Base-by-base conservation (phyloP, 768 basidiomycete genomes). In the Collybiopsis luxurians region DNA sequence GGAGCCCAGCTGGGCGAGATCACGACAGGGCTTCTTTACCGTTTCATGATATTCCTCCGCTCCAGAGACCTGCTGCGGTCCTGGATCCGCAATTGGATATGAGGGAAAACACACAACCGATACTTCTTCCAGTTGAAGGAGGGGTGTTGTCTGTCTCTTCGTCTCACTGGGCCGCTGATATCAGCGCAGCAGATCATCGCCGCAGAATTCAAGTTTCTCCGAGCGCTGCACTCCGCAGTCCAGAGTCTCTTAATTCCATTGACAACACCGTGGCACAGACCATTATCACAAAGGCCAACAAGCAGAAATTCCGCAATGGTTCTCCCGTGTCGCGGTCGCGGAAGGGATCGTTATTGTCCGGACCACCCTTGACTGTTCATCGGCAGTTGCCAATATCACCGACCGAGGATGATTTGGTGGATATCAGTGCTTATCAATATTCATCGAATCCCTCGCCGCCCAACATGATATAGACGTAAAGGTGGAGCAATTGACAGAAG, bases 281-380 rank as follows among this genome's bases (percentile, higher is more conserved):
- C 10, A 51, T 51, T 23, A 51, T 51, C 21, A 34, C 50, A 13
- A 34, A 34, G 13, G 13, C 31, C 7, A 51, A 51, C 31, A 51
- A 39, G 36, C 50, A 36, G 36, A 51, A 39, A 39, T 13, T 34
- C 13, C 34, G 50, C 10, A 17, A 36, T 3, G 21, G 21, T 23
- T 31, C 28, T 19, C 13, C 10, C 9, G 17, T 31, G 19, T n/a
- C 34, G 17, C 31, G 36, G 23, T 24, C 31, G 15, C 34, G 50
- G 23, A 51, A 51, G 36, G 50, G 50, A 39, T 51, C 50, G 19
- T 39, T 51, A 24, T 10, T 51, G 21, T 51, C 50, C n/a, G 50
- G 34, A 21, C 50, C 50, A 26, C 50, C 50, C 24, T 36, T 51
- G 50, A 51, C 50, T 24, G 50, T 34, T 3, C 27, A 30, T 34